Evolutionary conservation across 352 stramenopile genomes (phyloP).

Genomic region (Phytopythium helicoides): DNA sequence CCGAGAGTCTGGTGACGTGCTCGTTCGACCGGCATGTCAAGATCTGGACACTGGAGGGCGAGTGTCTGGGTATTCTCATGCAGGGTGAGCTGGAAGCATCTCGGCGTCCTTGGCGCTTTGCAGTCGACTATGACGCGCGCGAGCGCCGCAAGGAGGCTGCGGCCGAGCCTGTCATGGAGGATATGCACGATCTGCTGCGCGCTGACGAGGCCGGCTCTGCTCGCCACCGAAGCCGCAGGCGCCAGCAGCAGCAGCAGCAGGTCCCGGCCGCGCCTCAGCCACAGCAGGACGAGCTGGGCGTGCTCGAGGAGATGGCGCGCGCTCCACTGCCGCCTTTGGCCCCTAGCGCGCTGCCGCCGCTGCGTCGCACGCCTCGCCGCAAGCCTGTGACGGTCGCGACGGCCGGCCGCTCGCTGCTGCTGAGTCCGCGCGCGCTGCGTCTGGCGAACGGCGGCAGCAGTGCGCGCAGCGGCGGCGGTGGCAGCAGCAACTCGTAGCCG

Average conservation of each 20-base stretch:
- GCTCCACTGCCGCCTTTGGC: slow-evolving; percentile 34
- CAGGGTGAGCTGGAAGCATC: slow-evolving; percentile 60
- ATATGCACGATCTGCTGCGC: slow-evolving; percentile 38
- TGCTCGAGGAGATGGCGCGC: slow-evolving; percentile 37
- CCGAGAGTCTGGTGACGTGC: slow-evolving; percentile 66
- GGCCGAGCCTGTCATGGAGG: slow-evolving; percentile 53
- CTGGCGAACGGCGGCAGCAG: slow-evolving; percentile 18
- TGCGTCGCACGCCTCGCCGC: slow-evolving; percentile 49
- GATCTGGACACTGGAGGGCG: slow-evolving; percentile 61
- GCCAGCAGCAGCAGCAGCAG: slow-evolving; percentile 9
- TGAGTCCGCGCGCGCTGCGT: slow-evolving; percentile 42
- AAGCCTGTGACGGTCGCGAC: slow-evolving; percentile 43
- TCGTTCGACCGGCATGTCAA: slow-evolving; percentile 80
- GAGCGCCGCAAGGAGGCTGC: slow-evolving; percentile 65
- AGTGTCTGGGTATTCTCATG: slow-evolving; percentile 72
- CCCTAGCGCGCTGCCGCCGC: slow-evolving; percentile 9
- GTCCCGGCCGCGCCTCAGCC: slow-evolving; percentile 11
- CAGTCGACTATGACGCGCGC: slow-evolving; percentile 68
- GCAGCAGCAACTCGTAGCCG: slow-evolving; percentile 5
- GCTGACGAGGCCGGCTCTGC: slow-evolving; percentile 19
- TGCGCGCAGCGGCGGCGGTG: slow-evolving; percentile 10
- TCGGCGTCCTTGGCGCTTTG: slow-evolving; percentile 58
- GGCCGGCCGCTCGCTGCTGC: slow-evolving; percentile 30
- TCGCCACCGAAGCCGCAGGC: slow-evolving; percentile 10
- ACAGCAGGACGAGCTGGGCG: slow-evolving; percentile 21